These are phyloP conservation scores for Cynanchum wilfordii DNA, from an alignment of 257 asterid species.

Conservation along the genomic window DNA sequence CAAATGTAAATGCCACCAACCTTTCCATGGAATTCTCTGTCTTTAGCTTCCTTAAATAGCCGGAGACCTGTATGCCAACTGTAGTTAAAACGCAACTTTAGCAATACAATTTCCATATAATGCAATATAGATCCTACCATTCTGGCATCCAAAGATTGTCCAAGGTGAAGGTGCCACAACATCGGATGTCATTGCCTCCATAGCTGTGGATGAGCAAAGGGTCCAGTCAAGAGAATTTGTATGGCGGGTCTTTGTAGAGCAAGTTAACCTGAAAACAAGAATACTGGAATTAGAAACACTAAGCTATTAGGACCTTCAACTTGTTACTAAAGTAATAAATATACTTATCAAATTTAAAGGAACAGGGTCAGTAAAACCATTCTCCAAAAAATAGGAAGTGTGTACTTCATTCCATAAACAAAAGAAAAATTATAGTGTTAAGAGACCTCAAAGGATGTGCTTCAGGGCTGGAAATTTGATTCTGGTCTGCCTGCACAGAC, in stretches of 20 bases:
- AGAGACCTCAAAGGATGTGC: slow-evolving; percentile 60
- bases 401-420: background rate
- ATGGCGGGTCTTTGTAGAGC: slow-evolving; percentile 42
- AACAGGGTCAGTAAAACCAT: background rate
- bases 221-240: slow-evolving; percentile 73
- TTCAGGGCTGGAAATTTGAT: slow-evolving; percentile 40
- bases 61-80: slow-evolving; percentile 57
- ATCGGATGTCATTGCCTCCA: slow-evolving; percentile 69
- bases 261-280: slow-evolving; percentile 45
- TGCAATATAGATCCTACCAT: slow-evolving; percentile 50
- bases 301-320: background rate
- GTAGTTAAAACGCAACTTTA: slow-evolving; percentile 25
- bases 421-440: slow-evolving; percentile 9
- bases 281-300: background rate
- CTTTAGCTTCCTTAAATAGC: slow-evolving; percentile 89
- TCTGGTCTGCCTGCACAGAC: slow-evolving; percentile 60
- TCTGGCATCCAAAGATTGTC: slow-evolving; percentile 92
- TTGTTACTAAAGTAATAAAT: background rate
- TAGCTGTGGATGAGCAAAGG: slow-evolving; percentile 55
- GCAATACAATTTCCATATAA: slow-evolving; percentile 23
- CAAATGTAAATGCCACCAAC: slow-evolving; percentile 35
- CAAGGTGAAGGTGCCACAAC: slow-evolving; percentile 75
- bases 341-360: background rate
- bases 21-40: slow-evolving; percentile 62
- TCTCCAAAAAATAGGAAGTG: background rate